phyloP scores from a whole-genome alignment of 169 alveolate species.

The Plasmodium vivax region DNA sequence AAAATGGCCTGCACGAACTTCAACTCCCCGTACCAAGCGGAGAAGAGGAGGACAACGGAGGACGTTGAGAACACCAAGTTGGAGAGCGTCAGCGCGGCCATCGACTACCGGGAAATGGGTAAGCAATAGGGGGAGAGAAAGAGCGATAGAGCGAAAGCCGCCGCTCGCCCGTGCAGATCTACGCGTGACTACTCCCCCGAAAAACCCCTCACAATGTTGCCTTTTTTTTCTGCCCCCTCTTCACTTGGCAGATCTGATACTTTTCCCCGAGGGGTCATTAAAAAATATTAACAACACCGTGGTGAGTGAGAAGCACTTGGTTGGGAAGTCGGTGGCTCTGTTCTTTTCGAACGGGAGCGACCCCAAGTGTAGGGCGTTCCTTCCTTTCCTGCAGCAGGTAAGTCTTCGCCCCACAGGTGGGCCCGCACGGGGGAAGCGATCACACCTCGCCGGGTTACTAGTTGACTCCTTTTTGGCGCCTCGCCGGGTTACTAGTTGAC shows the following conservation, averaged over 20 bases:
- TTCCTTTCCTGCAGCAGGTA: slow-evolving; percentile 81
- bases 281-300: slow-evolving; percentile 77
- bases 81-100: slow-evolving; percentile 51
- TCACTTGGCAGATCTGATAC: slow-evolving; percentile 73
- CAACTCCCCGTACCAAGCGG: slow-evolving; percentile 79
- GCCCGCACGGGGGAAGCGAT: too few relatives aligned
- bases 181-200: background rate
- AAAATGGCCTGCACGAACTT: slow-evolving; percentile 70
- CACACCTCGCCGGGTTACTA: background rate
- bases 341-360: slow-evolving; percentile 80
- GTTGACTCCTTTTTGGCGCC: background rate
- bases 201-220: background rate
- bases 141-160: background rate
- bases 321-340: slow-evolving; percentile 82
- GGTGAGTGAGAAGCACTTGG: slow-evolving; percentile 76
- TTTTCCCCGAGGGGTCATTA: slow-evolving; percentile 83
- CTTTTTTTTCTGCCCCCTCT: background rate
- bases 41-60: slow-evolving; percentile 75
- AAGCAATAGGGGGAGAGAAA: background rate
- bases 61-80: slow-evolving; percentile 36
- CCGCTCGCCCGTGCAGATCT: too few relatives aligned
- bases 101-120: slow-evolving; percentile 81
- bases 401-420: background rate
- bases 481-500: background rate
- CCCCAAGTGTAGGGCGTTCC: slow-evolving; percentile 81